Evolutionary conservation across 495 filamentous ascomycete species (phyloP), one percentile per base, ranked within the genome.

Genomic region (Massariosphaeria phaeospora): DNA sequence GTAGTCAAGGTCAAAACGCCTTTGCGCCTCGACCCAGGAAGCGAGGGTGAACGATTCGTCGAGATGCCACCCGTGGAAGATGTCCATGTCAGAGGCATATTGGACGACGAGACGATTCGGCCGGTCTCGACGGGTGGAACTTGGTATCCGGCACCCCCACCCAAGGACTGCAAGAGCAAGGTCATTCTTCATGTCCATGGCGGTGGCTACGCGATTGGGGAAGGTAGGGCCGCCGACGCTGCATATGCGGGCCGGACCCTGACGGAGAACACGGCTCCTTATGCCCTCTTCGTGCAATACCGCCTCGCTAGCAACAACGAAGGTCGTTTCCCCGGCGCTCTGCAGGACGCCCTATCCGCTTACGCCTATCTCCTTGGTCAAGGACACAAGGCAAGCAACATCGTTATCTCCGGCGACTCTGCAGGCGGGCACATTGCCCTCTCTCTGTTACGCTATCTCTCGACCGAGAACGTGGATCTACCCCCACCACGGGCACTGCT

Each of bases 261-360:
- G 13, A n/a, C 33, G 10, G 18, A 24, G 13, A 11, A 36, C 33
- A 17, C 47, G 18, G 13, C 27, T 21, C 24, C 24, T 5, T 47
- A 65, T 41, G 64, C 70, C 6, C 58, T 70, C 17, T 67, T 56
- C 36, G 64, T 64, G 8, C 67, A 73, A 29, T 75, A 76, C 57
- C 65, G 74, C 27, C 66, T 76, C 10, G 52, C 74, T 20, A 56
- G 55, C 17, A 48, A 66, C 34, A 60, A 51, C 2, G 57, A 59
- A 20, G 63, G 67, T 6, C 66, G 62, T 4, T 76, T 76, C 38
- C 74, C 76, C 3, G 75, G 74, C 5, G 67, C 69, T 1, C 46
- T 76, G 0, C 76, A 77, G 65, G 75, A 77, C 48, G 72, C 67
- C 7, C 54, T 77, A 23, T 67, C 74, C 1, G 59, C 73, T 0